Evolutionary conservation across 2,329 filamentous ascomycete species (phyloP), one percentile per base, ranked within the genome.

Genomic region (Colletotrichum somersetense): DNA sequence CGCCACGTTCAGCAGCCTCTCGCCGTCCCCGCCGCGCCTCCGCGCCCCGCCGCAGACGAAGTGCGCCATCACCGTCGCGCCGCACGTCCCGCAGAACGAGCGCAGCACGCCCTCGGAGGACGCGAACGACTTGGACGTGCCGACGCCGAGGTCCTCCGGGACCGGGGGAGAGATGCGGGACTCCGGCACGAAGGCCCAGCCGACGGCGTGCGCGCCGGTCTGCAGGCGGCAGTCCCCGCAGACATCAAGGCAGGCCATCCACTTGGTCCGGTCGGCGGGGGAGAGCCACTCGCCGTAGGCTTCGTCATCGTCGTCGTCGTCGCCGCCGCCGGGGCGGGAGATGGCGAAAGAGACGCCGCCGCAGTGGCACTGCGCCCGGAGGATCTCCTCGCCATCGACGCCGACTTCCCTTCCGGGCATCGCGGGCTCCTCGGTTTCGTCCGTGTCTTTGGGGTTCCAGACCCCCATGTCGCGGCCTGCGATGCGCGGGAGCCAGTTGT

Each of bases 311-410:
- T 40, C 38, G 38, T 10, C 11, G 7, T 2, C 11, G 10, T 7
- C 38, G 1, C 77, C 76, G 6, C 78, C 64, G 4, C 76, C 78
- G 1, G 85, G 86, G 3, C 84, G 80, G 12, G 78, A 75, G 40
- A 87, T 78, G 6, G 82, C 83, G 75, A 87, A 86, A 5, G 82
- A 83, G 0, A 87, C 82, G 12, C 85, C 85, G 52, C 82, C 83
- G 68, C 85, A 88, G 67, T 82, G 79, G 73, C 86, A 87, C 72
- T 85, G 73, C 0, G 80, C 85, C 0, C 81, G 80, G 14, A 88
- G 79, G 23, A 81, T 76, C 48, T 85, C 81, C 53, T 80, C 75
- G 12, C 83, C 83, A 11, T 81, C 76, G 0, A 67, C 62, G 6
- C 81, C 82, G 10, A 79, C 65, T 71, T 84, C 82, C n/a, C 35